Conservation (phyloP, 1,284 basidiomycete genomes). For the Apiotrichum gamsii region DNA sequence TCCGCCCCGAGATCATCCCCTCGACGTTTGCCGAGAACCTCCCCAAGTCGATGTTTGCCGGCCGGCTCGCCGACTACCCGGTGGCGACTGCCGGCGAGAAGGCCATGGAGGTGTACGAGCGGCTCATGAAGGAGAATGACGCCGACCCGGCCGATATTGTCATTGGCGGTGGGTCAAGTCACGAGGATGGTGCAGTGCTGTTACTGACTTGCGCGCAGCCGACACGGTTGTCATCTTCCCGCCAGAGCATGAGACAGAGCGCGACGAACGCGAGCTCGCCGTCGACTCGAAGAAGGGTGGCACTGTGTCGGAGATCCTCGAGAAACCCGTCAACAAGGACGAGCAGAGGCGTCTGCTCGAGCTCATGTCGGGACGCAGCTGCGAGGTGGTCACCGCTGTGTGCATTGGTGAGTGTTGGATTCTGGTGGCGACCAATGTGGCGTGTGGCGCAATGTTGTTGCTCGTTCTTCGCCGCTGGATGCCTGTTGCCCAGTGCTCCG, state of each 20-base stretch:
- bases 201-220: slow-evolving; percentile 54
- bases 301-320: slow-evolving; percentile 52
- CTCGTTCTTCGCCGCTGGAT: too few relatives aligned
- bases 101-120: slow-evolving; percentile 86
- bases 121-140: slow-evolving; percentile 64
- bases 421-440: too few relatives aligned
- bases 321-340: slow-evolving; percentile 73
- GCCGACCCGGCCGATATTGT: slow-evolving; percentile 87
- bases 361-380: slow-evolving; percentile 75
- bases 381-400: slow-evolving; percentile 88
- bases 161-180: slow-evolving; percentile 62
- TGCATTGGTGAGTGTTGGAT: slow-evolving; percentile 66
- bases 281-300: slow-evolving; percentile 29
- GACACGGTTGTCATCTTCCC: slow-evolving; percentile 88
- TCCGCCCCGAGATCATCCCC: slow-evolving; percentile 78
- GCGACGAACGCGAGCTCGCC: not conserved
- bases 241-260: slow-evolving; percentile 55
- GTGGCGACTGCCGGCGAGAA: slow-evolving; percentile 89
- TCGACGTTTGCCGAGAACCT: slow-evolving; percentile 84
- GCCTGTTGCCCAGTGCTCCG: too few relatives aligned
- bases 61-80: slow-evolving; percentile 82
- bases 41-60: slow-evolving; percentile 58
- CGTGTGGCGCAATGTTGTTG: too few relatives aligned
- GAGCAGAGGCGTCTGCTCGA: slow-evolving; percentile 57
- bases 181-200: too few relatives aligned